Evolutionary conservation across 805 yeast genomes (phyloP).

Genomic region (Cyberlindnera maritima): DNA sequence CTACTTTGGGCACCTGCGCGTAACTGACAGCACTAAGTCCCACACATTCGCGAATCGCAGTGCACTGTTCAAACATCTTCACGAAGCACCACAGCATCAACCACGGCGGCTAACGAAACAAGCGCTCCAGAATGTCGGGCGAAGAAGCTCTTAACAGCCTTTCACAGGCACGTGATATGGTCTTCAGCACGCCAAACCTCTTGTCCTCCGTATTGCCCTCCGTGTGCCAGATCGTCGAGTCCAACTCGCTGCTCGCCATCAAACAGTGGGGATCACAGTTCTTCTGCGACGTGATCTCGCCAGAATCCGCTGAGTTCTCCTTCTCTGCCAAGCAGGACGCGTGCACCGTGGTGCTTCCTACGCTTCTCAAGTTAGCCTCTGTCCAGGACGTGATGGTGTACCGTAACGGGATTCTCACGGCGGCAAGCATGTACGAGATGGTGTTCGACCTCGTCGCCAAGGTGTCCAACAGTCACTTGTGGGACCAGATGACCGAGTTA

Average conservation of each 20-base stretch:
- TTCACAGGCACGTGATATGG: slow-evolving; percentile 19
- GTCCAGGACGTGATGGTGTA: slow-evolving; percentile 30
- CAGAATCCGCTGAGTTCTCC: slow-evolving; percentile 11
- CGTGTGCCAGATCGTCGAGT: slow-evolving; percentile 16
- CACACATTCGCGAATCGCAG: too few species aligned
- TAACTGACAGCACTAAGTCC: background rate
- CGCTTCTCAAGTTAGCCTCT: slow-evolving; percentile 13
- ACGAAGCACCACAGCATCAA: too few species aligned
- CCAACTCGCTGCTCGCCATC: slow-evolving; percentile 16
- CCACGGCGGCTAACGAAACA: too few species aligned
- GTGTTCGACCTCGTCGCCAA: slow-evolving; percentile 43
- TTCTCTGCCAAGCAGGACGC: slow-evolving; percentile 21
- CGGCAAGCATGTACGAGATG: slow-evolving; percentile 44
- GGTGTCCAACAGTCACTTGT: slow-evolving; percentile 39
- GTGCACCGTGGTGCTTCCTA: slow-evolving; percentile 11
- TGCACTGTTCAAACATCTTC: too few species aligned
- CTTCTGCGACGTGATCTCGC: slow-evolving; percentile 20
- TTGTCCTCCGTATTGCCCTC: slow-evolving; percentile 18
- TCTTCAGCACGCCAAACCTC: slow-evolving; percentile 13
- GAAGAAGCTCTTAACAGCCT: slow-evolving; percentile 12
- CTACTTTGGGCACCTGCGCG: too few species aligned
- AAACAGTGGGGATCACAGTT: slow-evolving; percentile 28
- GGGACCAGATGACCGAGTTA: slow-evolving; percentile 56
- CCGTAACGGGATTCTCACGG: slow-evolving; percentile 38
- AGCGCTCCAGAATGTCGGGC: slow-evolving; percentile 7